Base-by-base conservation (phyloP, 768 basidiomycete species). In the Serendipita vermifera region DNA sequence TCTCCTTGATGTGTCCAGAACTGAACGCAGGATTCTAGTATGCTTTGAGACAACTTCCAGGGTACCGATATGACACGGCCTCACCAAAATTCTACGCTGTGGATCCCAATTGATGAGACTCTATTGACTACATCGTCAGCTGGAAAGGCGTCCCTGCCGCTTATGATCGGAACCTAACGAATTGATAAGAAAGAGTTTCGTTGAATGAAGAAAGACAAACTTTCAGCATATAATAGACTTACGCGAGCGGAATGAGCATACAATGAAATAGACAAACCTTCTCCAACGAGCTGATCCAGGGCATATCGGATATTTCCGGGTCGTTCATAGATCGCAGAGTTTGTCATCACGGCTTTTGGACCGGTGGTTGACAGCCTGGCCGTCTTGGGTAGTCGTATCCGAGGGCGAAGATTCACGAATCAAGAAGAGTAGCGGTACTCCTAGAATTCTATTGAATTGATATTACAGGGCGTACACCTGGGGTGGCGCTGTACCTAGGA, bases 321-420 rank as follows among this genome's bases (percentile, higher is more conserved):
- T 29, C 31, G 24, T n/a, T 51, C 24, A n/a, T 51, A 51, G 11
- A 17, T 51, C 46, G 31, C 31, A 7, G 11, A n/a, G 22, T 51
- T 51, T n/a, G 46, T 29, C 9, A 51, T 20, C n/a, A 51, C 31
- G 22, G 46, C 46, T 29, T 51, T 51, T 7, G 46, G 46, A 51
- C 31, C 46, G 20, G 27, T 29, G 7, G 46, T 51, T n/a, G 46
- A 22, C 6, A 51, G 29, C n/a, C 46, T 51, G 29, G 24, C 46
- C 31, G 20, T 15, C 46, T 51, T n/a, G n/a, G n/a, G n/a, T n/a
- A n/a, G n/a, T n/a, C n/a, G n/a, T n/a, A n/a, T n/a, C n/a, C n/a
- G n/a, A n/a, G n/a, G n/a, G n/a, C n/a, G n/a, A n/a, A n/a, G n/a
- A n/a, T n/a, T n/a, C n/a, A n/a, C n/a, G n/a, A n/a, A n/a, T n/a